Conservation (phyloP, 2,329 filamentous ascomycete species). For the Penicillium rolfsii region DNA sequence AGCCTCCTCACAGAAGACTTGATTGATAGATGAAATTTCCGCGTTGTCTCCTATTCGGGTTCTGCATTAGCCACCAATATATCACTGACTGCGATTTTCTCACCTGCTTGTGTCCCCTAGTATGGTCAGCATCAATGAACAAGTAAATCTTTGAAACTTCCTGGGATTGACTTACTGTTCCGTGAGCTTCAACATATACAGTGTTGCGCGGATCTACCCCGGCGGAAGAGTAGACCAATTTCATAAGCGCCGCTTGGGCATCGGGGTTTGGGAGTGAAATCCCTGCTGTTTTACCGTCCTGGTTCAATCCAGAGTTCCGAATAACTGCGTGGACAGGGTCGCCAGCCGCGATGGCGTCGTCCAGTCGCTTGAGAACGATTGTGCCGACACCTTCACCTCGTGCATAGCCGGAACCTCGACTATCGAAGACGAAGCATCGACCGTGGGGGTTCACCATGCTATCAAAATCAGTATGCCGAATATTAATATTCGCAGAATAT, state of each 20-base stretch:
- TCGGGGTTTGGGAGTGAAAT: conserved; percentile 35
- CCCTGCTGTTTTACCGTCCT: conserved; percentile 49
- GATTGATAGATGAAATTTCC: conserved; percentile 34
- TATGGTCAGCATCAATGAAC: background rate
- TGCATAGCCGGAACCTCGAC: conserved; percentile 35
- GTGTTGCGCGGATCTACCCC: conserved; percentile 1
- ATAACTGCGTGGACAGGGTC: conserved; percentile 46
- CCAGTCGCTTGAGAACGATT: conserved; percentile 40
- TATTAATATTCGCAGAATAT: too few species aligned
- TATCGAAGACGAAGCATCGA: conserved; percentile 30
- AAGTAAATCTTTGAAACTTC: background rate
- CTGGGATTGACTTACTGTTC: conserved; percentile 29
- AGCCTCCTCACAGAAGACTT: conserved; percentile 23
- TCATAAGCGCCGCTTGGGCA: background rate
- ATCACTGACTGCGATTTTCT: too few species aligned
- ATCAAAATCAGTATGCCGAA: conserved; percentile 8
- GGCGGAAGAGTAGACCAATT: background rate
- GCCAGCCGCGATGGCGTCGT: conserved; percentile 44
- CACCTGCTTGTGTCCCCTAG: conserved; percentile 26
- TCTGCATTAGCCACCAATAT: background rate
- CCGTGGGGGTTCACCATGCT: conserved; percentile 15
- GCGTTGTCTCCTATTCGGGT: conserved; percentile 2
- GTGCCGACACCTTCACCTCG: conserved; percentile 13
- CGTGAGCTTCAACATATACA: conserved; percentile 38
- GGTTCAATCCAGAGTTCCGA: conserved; percentile 43